phyloP scores from a whole-genome alignment of 257 asterid genomes.

The Solanum pennellii region DNA sequence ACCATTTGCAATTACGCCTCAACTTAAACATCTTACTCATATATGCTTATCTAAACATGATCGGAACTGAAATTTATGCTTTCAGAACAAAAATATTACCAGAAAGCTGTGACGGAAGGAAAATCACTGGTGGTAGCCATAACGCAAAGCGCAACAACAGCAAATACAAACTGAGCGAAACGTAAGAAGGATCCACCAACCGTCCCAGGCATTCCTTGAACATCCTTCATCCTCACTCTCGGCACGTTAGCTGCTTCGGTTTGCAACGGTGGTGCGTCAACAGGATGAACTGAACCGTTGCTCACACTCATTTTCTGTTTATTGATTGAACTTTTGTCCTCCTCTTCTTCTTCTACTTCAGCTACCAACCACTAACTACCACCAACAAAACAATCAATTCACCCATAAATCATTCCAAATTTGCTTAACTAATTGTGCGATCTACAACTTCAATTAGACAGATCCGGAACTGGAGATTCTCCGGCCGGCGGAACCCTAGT shows the following conservation, averaged over 20 bases:
- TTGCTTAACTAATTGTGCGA: neutral
- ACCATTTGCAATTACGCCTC: neutral
- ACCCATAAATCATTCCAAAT: neutral
- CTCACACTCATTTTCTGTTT: constrained; percentile 46
- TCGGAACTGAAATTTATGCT: neutral
- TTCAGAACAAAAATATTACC: constrained; percentile 31
- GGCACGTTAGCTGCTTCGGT: constrained; percentile 76
- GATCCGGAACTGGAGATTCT: neutral
- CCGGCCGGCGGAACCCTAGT: neutral
- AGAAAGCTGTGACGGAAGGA: constrained; percentile 97
- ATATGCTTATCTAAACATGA: neutral
- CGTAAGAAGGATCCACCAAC: constrained; percentile 79
- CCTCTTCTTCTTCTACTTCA: neutral
- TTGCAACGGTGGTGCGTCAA: constrained; percentile 87
- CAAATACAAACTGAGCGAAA: constrained; percentile 56
- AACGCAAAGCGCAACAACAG: constrained; percentile 62
- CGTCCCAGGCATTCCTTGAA: constrained; percentile 98
- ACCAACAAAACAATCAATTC: neutral
- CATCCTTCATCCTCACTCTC: constrained; percentile 85
- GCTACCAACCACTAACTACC: neutral
- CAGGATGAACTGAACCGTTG: constrained; percentile 92
- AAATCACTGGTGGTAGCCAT: constrained; percentile 92
- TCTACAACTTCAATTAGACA: neutral
- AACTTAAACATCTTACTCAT: neutral
- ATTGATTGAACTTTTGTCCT: neutral